Percentiles rank a stretch among this genome's conserved stretches.
Conservation (phyloP, 2,329 filamentous ascomycete species). For the Scedosporium apiospermum region DNA sequence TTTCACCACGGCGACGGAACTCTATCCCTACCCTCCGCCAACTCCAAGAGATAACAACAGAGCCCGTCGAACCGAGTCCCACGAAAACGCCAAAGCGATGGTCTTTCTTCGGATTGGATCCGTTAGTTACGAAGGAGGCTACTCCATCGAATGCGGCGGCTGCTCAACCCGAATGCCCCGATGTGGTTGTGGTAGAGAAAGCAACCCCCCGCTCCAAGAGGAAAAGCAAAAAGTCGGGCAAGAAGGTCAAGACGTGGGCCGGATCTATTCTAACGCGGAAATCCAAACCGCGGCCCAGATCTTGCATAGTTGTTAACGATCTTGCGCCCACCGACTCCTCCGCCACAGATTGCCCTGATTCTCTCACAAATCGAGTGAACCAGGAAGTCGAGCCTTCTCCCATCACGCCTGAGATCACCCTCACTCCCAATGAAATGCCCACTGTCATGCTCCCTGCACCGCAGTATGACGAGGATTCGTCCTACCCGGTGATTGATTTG, state of each 20-base stretch:
- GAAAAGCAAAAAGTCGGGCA: slow-evolving; percentile 31
- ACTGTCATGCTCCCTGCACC: slow-evolving; percentile 16
- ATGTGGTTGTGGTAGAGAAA: background rate
- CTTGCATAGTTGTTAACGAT: background rate
- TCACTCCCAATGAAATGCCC: background rate
- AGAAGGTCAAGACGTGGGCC: slow-evolving; percentile 68
- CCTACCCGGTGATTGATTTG: slow-evolving; percentile 80
- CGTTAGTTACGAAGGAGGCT: slow-evolving; percentile 21
- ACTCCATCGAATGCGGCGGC: background rate
- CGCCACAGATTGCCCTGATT: background rate
- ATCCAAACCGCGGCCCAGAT: slow-evolving; percentile 37
- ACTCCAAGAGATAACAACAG: slow-evolving; percentile 21
- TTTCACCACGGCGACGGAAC: slow-evolving; percentile 42
- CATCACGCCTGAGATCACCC: slow-evolving; percentile 1
- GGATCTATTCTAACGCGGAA: slow-evolving; percentile 58
- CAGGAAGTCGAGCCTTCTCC: background rate
- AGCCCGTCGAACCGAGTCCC: slow-evolving; percentile 33
- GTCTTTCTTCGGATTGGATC: slow-evolving; percentile 55
- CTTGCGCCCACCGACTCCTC: background rate
- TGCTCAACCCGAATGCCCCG: background rate
- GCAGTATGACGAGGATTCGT: slow-evolving; percentile 48
- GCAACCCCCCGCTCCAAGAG: slow-evolving; percentile 15
- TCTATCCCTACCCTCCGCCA: slow-evolving; percentile 47
- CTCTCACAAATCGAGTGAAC: background rate
- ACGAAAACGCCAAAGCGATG: slow-evolving; percentile 46